Base-by-base conservation (phyloP, 176 grass and related monocot genomes). In the Lolium multiflorum region DNA sequence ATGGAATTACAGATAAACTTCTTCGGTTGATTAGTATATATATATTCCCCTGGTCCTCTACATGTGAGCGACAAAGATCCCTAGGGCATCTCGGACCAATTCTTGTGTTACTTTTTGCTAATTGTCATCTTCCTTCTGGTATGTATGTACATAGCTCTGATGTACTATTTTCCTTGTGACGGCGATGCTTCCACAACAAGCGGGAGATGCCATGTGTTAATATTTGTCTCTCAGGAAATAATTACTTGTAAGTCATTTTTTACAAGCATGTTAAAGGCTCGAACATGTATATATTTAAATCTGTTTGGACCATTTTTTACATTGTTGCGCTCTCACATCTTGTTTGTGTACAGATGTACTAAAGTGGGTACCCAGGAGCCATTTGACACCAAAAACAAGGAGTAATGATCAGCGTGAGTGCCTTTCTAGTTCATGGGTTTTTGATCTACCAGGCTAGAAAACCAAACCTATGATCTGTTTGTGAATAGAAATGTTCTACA, bases 11-110 rank as follows among this genome's bases (percentile, higher is more conserved):
- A 80, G 74, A 78, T 50, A 79, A 74, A 66, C 65, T 62, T 80
- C 55, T 39, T 73, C 47, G 67, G 7, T 10, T 90, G 64, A 8
- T 14, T 90, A 44, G 63, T 82, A 59, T 83, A 83, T 57, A 63
- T 77, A 74, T 87, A 83, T 79, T 73, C 66, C 67, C 79, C 17
- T 76, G 89, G 61, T 65, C 59, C 71, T 48, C 55, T 79, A 69
- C 74, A 57, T 83, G 89, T 82, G 79, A 39, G 24, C 14, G 89
- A 90, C 84, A 83, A 90, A 87, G 80, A 83, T 87, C 64, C 64
- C 47, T 79, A 39, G 74, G 46, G 74, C 44, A 90, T 90, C 80
- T 83, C 56, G 66, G 74, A 90, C 72, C 13, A 28, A 73, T 61
- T 64, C 48, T 44, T 66, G 25, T 21, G 37, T 63, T 25, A 52